A percentile compares a stretch with the other conserved stretches of the same genome.
phyloP scores from a whole-genome alignment of 192 early-diverging fungal species.

The Mortierella antarctica region DNA sequence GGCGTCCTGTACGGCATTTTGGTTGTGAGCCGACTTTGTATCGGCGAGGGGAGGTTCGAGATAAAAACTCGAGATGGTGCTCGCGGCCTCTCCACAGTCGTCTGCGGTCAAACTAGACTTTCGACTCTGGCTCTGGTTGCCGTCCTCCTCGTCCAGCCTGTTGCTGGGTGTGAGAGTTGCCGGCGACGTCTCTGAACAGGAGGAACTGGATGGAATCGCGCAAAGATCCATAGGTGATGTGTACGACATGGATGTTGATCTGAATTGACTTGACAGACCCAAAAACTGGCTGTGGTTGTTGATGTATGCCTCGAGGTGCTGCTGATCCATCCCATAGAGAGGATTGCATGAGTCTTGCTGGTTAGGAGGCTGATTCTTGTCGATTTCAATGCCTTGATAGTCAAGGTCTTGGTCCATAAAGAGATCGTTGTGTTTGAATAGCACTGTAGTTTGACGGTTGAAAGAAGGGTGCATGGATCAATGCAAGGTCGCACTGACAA shows the following conservation, averaged over 20 bases:
- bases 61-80: no score
- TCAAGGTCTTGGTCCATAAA: conserved; percentile 10
- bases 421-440: not conserved
- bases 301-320: no score
- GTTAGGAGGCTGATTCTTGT: not conserved
- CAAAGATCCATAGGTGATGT: not conserved
- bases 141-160: not conserved
- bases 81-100: not conserved
- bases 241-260: not conserved
- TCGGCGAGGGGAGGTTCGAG: no score
- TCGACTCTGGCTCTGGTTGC: conserved; percentile 5
- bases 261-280: not conserved
- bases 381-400: not conserved
- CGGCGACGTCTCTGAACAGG: not conserved
- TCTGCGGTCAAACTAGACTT: not conserved
- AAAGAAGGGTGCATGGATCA: no score
- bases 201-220: not conserved
- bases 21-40: no score
- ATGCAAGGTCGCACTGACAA: no score
- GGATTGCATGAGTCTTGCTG: not conserved
- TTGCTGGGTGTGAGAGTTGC: not conserved
- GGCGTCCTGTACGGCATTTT: no score
- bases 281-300: no score
- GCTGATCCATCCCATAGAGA: no score
- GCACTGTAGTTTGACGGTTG: not conserved